phyloP scores from a whole-genome alignment of 2,329 filamentous ascomycete species.

The Penicillium sp. region DNA sequence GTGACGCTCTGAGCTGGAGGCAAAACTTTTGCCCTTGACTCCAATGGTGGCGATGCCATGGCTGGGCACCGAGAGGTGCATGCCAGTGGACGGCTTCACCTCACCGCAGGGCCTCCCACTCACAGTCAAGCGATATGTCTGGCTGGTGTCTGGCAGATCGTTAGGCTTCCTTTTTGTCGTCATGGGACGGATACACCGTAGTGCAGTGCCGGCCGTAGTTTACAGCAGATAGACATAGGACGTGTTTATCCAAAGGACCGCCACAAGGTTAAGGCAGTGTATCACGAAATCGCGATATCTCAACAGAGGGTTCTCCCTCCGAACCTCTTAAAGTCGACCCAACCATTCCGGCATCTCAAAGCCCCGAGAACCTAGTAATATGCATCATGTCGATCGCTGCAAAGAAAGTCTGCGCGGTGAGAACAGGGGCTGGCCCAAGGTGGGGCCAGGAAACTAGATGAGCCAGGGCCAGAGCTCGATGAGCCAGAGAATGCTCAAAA shows the following conservation, averaged over 20 bases:
- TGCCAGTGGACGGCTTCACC: background rate
- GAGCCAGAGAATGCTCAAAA: background rate
- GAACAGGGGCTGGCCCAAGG: background rate
- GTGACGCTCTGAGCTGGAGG: background rate
- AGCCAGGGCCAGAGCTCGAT: background rate
- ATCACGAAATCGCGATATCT: background rate
- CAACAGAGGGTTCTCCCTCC: background rate
- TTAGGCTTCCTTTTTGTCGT: background rate
- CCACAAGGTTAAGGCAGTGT: conserved; percentile 1
- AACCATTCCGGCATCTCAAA: background rate
- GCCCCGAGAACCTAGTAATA: background rate
- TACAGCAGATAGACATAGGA: conserved; percentile 16
- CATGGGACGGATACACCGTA: background rate
- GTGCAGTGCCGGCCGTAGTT: conserved; percentile 5
- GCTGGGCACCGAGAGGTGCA: background rate
- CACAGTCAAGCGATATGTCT: background rate
- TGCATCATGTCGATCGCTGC: background rate
- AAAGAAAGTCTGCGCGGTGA: background rate
- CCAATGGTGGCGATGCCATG: background rate
- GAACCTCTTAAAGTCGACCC: background rate
- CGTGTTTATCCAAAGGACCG: conserved; percentile 7
- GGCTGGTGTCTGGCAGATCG: background rate
- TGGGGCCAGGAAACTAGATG: background rate
- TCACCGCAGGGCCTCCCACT: background rate
- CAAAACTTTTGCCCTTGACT: background rate